These are phyloP conservation scores for Penicillium sp. DNA, from an alignment of 2,329 filamentous ascomycete species.

Conservation along the genomic window DNA sequence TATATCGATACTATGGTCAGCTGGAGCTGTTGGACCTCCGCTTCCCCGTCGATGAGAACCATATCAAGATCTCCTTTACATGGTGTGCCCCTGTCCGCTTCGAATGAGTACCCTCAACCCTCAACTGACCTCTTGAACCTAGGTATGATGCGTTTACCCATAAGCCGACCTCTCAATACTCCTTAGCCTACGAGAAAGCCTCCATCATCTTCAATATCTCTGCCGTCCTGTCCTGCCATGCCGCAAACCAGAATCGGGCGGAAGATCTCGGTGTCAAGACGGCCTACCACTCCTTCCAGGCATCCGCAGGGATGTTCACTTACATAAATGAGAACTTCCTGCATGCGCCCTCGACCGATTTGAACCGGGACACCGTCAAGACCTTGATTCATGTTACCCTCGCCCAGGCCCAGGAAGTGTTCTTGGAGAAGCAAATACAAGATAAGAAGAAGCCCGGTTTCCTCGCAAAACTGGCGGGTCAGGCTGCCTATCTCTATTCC, in stretches of 20 bases:
- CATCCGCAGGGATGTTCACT: conserved; percentile 98
- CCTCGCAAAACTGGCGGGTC: conserved; percentile 88
- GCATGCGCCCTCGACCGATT: conserved; percentile 92
- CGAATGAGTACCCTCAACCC: background rate
- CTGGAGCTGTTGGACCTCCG: conserved; percentile 90
- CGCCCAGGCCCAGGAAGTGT: conserved; percentile 95
- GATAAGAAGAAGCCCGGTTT: conserved; percentile 92
- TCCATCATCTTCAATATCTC: conserved; percentile 99
- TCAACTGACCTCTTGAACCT: conserved; percentile 12
- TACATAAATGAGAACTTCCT: conserved; percentile 99
- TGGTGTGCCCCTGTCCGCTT: conserved; percentile 62
- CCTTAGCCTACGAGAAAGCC: conserved; percentile 94
- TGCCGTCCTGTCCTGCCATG: conserved; percentile 93
- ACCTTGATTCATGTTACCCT: conserved; percentile 90
- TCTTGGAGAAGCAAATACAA: conserved; percentile 90
- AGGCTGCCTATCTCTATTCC: conserved; percentile 82
- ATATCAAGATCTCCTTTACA: conserved; percentile 98
- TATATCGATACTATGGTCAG: conserved; percentile 98
- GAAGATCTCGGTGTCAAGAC: conserved; percentile 94
- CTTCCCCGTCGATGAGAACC: conserved; percentile 97
- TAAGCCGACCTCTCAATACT: conserved; percentile 95
- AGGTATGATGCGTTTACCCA: conserved; percentile 99
- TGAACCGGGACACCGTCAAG: conserved; percentile 94
- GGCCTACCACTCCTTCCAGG: conserved; percentile 97
- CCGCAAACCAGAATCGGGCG: conserved; percentile 85